phyloP scores from a whole-genome alignment of 106 monocot genomes.

The Dendrobium nobile region DNA sequence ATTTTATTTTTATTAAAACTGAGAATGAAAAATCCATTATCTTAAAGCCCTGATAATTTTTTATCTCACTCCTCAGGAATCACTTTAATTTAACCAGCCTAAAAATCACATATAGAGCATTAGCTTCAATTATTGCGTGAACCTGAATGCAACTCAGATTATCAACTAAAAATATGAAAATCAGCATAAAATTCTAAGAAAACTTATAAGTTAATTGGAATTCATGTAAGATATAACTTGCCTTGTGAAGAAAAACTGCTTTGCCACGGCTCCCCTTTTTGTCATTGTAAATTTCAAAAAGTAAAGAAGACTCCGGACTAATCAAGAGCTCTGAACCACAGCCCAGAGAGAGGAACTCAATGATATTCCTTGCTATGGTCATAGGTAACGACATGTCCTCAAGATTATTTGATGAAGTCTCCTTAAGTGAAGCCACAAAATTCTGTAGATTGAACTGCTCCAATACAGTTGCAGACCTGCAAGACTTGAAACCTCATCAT shows the following conservation, averaged over 20 bases:
- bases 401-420: constrained; percentile 23
- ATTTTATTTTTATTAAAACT: not conserved
- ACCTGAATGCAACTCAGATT: not conserved
- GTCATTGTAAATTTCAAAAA: constrained; percentile 54
- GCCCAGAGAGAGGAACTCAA: constrained; percentile 52
- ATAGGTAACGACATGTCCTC: constrained; percentile 43
- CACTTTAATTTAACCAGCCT: not conserved
- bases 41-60: not conserved
- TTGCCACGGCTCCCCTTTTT: constrained; percentile 53
- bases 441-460: constrained; percentile 67
- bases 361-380: constrained; percentile 31
- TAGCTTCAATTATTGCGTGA: not conserved
- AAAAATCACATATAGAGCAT: not conserved
- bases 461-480: constrained; percentile 70
- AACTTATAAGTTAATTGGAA: not conserved
- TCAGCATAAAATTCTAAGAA: not conserved
- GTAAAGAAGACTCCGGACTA: constrained; percentile 47
- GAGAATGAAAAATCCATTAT: not conserved
- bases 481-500: constrained; percentile 9
- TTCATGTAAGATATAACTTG: constrained; percentile 18
- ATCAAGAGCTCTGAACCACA: constrained; percentile 63
- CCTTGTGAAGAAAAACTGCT: constrained; percentile 80
- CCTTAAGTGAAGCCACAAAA: constrained; percentile 34
- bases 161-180: not conserved
- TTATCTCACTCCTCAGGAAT: not conserved